Conservation (phyloP, 2,329 filamentous ascomycete genomes). For the Penicillium sp. region DNA sequence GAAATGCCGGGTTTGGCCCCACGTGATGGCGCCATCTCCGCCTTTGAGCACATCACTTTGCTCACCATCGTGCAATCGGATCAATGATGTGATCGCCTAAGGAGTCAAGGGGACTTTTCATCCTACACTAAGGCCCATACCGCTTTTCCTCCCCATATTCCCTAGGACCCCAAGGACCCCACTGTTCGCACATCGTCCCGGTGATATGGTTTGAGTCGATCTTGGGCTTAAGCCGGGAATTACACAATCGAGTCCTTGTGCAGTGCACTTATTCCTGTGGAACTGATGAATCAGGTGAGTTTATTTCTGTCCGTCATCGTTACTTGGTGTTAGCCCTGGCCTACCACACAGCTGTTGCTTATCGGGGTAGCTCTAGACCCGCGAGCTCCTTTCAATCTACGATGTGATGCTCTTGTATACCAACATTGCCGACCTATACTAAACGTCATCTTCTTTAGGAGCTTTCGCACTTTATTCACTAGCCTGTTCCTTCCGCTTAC, state of each 20-base stretch:
- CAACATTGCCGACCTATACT: background rate
- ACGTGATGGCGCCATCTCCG: slow-evolving; percentile 23
- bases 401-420: background rate
- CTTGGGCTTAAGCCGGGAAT: background rate
- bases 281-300: background rate
- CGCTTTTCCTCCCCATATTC: background rate
- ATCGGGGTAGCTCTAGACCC: background rate
- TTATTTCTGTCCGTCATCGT: background rate
- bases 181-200: background rate
- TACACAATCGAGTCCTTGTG: background rate
- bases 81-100: background rate
- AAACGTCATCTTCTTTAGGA: background rate
- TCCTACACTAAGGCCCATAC: background rate
- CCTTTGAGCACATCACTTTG: slow-evolving; percentile 7
- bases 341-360: background rate
- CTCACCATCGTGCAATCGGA: background rate
- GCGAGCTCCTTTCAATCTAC: background rate
- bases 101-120: background rate
- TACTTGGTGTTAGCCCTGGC: background rate
- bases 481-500: background rate
- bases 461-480: background rate
- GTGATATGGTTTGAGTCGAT: background rate
- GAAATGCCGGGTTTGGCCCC: slow-evolving; percentile 1
- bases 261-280: background rate
- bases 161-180: background rate